phyloP scores from a whole-genome alignment of 768 basidiomycete genomes.

The Suillus bovinus region DNA sequence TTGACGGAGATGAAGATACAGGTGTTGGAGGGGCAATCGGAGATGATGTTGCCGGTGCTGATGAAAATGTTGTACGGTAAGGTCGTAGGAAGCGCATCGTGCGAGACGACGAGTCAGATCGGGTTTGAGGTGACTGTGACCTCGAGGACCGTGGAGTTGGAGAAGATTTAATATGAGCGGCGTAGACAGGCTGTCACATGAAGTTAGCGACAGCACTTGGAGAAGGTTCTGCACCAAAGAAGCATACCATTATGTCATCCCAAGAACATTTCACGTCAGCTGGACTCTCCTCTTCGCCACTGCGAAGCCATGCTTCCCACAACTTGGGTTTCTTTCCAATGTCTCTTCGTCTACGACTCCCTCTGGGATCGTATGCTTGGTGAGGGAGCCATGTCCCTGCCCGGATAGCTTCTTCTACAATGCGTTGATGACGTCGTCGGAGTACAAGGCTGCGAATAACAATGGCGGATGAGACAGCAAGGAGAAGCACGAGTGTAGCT shows the following conservation, averaged over 20 bases:
- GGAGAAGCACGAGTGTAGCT: slow-evolving; percentile 69
- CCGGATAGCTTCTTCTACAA: slow-evolving; percentile 63
- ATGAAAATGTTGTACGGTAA: slow-evolving; percentile 19
- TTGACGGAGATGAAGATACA: slow-evolving; percentile 11
- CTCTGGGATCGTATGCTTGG: slow-evolving; percentile 13
- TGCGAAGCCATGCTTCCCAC: slow-evolving; percentile 30
- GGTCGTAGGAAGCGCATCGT: slow-evolving; percentile 18
- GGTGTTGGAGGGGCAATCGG: slow-evolving; percentile 4
- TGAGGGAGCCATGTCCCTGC: slow-evolving; percentile 59
- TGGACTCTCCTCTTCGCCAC: slow-evolving; percentile 12
- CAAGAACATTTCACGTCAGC: slow-evolving; percentile 24
- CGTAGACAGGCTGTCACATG: slow-evolving; percentile 24
- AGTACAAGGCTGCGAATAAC: slow-evolving; percentile 64
- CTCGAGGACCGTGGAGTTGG: slow-evolving; percentile 9
- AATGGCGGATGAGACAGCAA: slow-evolving; percentile 67
- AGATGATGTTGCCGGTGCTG: slow-evolving; percentile 12
- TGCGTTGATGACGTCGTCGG: slow-evolving; percentile 57
- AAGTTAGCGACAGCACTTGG: background rate
- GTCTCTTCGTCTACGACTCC: slow-evolving; percentile 25
- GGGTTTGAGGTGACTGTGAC: slow-evolving; percentile 1
- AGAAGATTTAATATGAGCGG: slow-evolving; percentile 20
- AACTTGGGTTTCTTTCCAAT: slow-evolving; percentile 32
- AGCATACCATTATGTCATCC: slow-evolving; percentile 30
- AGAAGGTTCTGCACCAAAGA: background rate
- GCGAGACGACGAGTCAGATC: slow-evolving; percentile 12